Conservation (phyloP, 1,139 yeast genomes). For the Schwanniomyces etchellsii region DNA sequence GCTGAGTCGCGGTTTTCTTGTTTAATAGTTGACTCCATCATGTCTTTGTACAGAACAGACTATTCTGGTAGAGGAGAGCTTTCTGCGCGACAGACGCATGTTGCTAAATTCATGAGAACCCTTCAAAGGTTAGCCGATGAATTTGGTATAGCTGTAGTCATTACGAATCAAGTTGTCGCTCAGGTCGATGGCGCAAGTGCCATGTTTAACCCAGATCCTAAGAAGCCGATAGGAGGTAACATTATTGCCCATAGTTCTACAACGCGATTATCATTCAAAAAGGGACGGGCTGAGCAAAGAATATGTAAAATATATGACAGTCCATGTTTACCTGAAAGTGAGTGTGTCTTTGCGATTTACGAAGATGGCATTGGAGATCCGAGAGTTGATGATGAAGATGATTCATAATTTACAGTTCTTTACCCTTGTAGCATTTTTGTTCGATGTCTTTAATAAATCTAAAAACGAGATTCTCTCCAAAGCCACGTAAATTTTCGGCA, state of each 20-base stretch:
- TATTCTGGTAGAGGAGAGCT: constrained; percentile 95
- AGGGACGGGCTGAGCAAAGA: constrained; percentile 89
- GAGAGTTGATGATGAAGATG: constrained; percentile 59
- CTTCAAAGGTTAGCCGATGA: constrained; percentile 94
- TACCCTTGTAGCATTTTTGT: too few species aligned
- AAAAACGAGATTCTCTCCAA: too few species aligned
- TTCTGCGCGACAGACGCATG: constrained; percentile 91
- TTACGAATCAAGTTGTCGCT: constrained; percentile 96
- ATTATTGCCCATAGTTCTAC: constrained; percentile 97
- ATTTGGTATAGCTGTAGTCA: constrained; percentile 97
- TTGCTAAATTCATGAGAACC: constrained; percentile 88
- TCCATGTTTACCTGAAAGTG: constrained; percentile 93
- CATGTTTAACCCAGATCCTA: constrained; percentile 93
- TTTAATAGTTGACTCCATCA: constrained; percentile 88
- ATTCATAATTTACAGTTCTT: too few species aligned
- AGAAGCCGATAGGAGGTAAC: constrained; percentile 98
- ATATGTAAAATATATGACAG: constrained; percentile 92
- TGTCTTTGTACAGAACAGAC: constrained; percentile 95
- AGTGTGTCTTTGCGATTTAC: constrained; percentile 90
- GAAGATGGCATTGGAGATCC: constrained; percentile 98
- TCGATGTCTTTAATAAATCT: too few species aligned
- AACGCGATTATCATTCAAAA: constrained; percentile 81
- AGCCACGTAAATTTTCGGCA: background rate
- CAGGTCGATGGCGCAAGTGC: constrained; percentile 90
- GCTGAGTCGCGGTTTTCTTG: constrained; percentile 79